phyloP scores from a whole-genome alignment of 2,329 filamentous ascomycete species.

The Hypoxylon sp. region DNA sequence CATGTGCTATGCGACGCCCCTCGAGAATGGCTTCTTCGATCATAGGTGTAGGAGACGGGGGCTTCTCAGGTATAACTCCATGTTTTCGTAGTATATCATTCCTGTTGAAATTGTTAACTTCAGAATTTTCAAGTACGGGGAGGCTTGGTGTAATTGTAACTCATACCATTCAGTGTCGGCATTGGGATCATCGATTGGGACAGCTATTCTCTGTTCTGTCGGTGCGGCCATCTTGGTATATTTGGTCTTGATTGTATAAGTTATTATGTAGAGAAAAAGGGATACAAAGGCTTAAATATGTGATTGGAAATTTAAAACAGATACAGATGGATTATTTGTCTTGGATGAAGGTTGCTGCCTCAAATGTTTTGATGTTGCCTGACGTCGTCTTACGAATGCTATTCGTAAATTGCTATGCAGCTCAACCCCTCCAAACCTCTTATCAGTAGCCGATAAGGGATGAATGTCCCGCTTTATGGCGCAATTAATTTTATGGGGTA shows the following conservation, averaged over 20 bases:
- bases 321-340: background rate
- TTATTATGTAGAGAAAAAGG: too few relatives aligned
- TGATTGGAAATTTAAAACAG: background rate
- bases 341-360: too few relatives aligned
- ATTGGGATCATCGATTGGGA: slow-evolving; percentile 93
- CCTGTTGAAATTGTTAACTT: slow-evolving; percentile 60
- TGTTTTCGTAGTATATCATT: slow-evolving; percentile 98
- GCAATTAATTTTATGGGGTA: background rate
- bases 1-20: slow-evolving; percentile 83
- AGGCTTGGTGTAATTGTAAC: slow-evolving; percentile 2
- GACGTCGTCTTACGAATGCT: slow-evolving; percentile 20
- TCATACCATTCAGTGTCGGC: slow-evolving; percentile 95
- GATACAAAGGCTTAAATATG: slow-evolving; percentile 8
- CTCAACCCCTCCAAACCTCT: slow-evolving; percentile 16
- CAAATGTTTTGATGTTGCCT: slow-evolving; percentile 21
- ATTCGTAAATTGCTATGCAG: background rate
- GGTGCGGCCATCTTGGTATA: slow-evolving; percentile 64
- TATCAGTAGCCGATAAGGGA: slow-evolving; percentile 2
- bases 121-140: background rate
- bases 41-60: slow-evolving; percentile 91
- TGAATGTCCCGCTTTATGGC: background rate
- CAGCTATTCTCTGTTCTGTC: slow-evolving; percentile 71
- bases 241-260: slow-evolving; percentile 3
- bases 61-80: slow-evolving; percentile 96
- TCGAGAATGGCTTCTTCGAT: slow-evolving; percentile 94